Conservation (phyloP, 1,284 basidiomycete species). For the Anthracocystis walkeri region DNA sequence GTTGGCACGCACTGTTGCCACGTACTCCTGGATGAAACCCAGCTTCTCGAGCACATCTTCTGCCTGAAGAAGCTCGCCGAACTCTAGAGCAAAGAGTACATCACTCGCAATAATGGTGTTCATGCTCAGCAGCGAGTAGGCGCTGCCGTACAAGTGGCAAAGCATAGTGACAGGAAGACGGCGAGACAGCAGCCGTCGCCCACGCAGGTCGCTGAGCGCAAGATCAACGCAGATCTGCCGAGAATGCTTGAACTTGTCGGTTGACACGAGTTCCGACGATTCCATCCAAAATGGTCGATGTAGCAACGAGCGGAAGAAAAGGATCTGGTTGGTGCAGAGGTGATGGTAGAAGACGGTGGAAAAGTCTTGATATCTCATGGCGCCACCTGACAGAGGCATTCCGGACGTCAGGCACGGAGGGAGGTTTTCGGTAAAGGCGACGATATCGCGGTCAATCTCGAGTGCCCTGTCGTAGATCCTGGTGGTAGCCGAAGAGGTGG, state of each 20-base stretch:
- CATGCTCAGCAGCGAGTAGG: conserved; percentile 47
- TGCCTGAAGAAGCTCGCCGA: conserved; percentile 23
- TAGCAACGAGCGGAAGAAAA: conserved; percentile 45
- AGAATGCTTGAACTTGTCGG: conserved; percentile 28
- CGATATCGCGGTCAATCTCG: conserved; percentile 41
- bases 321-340: conserved; percentile 44
- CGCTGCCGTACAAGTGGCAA: conserved; percentile 44
- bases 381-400: conserved; percentile 25
- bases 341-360: conserved; percentile 48
- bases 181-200: conserved; percentile 38
- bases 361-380: conserved; percentile 41
- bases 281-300: conserved; percentile 53
- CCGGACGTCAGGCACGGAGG: conserved; percentile 32
- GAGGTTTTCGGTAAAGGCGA: conserved; percentile 21
- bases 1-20: conserved; percentile 38
- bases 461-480: conserved; percentile 43
- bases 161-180: conserved; percentile 45
- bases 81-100: conserved; percentile 38
- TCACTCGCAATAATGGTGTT: conserved; percentile 51
- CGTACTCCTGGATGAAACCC: conserved; percentile 46
- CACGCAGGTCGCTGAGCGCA: conserved; percentile 37
- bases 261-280: conserved; percentile 31
- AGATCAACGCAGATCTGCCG: conserved; percentile 46
- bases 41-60: conserved; percentile 45
- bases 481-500: conserved; percentile 24